Evolutionary conservation across 129 eudicot species (phyloP).

Genomic region (Chrysanthemum makinoi): DNA sequence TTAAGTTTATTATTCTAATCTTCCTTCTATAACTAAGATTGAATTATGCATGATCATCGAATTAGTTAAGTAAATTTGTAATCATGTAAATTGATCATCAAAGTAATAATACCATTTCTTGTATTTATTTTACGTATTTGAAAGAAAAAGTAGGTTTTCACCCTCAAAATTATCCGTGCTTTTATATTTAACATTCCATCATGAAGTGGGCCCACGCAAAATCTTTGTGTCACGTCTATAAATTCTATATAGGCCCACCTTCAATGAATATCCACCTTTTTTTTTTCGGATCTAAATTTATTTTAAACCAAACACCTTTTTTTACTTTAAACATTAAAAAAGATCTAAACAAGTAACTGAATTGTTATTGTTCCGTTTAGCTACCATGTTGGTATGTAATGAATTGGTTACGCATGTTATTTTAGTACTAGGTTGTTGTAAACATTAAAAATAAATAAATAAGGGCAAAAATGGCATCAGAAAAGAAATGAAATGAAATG

Average conservation of each 20-base stretch:
- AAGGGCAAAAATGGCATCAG: no score
- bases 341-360: background rate
- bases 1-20: no score
- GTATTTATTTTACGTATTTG: background rate
- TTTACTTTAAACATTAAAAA: background rate
- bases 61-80: no score
- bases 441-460: no score
- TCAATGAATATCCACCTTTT: constrained; percentile 22
- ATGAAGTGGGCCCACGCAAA: constrained; percentile 28
- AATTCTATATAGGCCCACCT: constrained; percentile 42
- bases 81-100: background rate
- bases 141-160: constrained; percentile 25
- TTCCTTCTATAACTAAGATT: no score
- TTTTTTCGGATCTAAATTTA: background rate
- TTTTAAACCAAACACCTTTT: background rate
- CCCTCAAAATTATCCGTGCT: constrained; percentile 40
- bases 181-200: constrained; percentile 38
- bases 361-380: no score
- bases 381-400: no score
- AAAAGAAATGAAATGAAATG: no score
- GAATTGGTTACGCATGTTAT: no score
- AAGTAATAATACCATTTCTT: background rate
- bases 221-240: constrained; percentile 42
- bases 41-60: no score
- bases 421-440: no score